A percentile compares a stretch with the other conserved stretches of the same genome.
Evolutionary conservation across 2,329 filamentous ascomycete genomes (phyloP).

Genomic region (Colletotrichum shisoi): DNA sequence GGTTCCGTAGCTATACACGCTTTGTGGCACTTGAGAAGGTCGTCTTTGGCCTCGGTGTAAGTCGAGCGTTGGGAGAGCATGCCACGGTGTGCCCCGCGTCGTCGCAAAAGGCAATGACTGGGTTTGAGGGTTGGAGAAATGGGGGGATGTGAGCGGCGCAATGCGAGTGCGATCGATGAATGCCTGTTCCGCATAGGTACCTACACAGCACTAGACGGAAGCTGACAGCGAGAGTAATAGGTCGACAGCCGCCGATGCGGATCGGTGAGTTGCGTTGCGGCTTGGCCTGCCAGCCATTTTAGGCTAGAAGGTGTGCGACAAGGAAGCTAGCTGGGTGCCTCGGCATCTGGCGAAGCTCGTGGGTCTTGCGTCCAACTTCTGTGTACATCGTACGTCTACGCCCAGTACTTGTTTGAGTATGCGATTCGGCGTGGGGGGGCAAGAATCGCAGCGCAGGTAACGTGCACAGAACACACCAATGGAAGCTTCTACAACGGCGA

Average conservation of each 20-base stretch:
- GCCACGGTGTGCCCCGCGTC: constrained; percentile 8
- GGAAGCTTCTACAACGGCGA: constrained; percentile 11
- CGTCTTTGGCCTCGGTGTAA: constrained; percentile 29
- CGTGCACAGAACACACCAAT: background rate
- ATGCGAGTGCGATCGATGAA: constrained; percentile 19
- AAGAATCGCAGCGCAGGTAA: constrained; percentile 9
- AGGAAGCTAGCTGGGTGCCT: constrained; percentile 24
- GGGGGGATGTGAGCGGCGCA: background rate
- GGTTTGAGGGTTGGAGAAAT: constrained; percentile 1
- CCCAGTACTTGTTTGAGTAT: constrained; percentile 5
- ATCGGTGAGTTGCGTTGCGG: constrained; percentile 7
- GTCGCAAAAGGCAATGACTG: background rate
- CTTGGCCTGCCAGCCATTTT: constrained; percentile 17
- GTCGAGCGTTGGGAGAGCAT: background rate
- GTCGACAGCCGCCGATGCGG: constrained; percentile 1
- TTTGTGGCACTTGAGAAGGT: background rate
- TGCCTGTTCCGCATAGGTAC: too few species aligned
- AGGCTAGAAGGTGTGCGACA: background rate
- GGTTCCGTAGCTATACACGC: constrained; percentile 19
- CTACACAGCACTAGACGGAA: too few species aligned
- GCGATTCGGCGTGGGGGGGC: constrained; percentile 11
- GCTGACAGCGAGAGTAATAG: background rate
- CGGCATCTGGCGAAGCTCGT: constrained; percentile 38
- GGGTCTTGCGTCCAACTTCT: constrained; percentile 9
- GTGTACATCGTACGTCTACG: background rate